These are phyloP conservation scores for Sphaerobolus stellatus DNA, from an alignment of 1,284 basidiomycete species.

Conservation along the genomic window DNA sequence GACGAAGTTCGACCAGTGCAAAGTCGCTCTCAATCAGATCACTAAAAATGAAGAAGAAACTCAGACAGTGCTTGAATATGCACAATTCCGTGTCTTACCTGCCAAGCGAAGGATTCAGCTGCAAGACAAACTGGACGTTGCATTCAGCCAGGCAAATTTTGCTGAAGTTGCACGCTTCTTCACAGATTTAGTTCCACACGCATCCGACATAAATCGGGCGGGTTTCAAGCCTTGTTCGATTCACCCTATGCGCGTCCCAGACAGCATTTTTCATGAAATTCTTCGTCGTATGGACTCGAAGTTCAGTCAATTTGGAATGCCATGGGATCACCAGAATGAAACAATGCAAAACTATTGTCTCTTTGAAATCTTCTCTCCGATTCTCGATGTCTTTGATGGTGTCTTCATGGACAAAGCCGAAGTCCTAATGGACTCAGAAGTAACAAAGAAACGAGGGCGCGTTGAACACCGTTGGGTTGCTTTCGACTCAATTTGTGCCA, in stretches of 20 bases:
- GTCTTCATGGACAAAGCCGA: background rate
- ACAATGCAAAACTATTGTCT: background rate
- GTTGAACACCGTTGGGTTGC: background rate
- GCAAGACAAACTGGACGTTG: background rate
- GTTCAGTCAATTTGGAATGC: background rate
- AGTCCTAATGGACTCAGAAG: background rate
- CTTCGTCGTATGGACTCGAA: background rate
- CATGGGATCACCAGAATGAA: background rate
- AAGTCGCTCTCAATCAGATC: too few species aligned
- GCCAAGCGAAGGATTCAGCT: background rate
- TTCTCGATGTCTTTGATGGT: too few species aligned
- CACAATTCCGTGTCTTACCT: background rate
- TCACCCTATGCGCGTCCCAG: background rate
- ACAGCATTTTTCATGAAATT: background rate
- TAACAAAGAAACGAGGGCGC: background rate
- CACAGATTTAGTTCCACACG: background rate
- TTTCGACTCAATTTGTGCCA: background rate
- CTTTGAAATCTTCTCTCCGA: background rate
- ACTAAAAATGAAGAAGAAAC: too few species aligned
- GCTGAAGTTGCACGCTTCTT: background rate
- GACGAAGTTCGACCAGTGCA: too few species aligned
- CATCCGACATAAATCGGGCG: background rate
- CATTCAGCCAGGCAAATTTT: background rate
- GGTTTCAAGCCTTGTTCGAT: background rate
- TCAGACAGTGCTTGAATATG: too few species aligned